phyloP scores from a whole-genome alignment of 306 rosid species.

The Cucurbita argyrosperma region DNA sequence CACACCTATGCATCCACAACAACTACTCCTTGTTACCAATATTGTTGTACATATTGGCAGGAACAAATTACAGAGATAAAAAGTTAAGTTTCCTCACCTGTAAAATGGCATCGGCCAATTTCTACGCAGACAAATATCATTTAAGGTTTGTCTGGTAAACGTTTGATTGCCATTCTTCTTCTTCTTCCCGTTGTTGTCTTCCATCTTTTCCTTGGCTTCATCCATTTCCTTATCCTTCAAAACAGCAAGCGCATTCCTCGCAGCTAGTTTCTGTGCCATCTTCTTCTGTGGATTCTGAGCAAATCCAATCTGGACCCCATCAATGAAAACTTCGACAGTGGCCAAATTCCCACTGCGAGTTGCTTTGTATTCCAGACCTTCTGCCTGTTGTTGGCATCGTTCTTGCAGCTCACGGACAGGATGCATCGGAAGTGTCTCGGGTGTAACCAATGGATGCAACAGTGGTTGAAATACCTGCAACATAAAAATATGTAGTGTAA shows the following conservation, averaged over 20 bases:
- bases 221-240: constrained; percentile 70
- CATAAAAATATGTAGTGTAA: not conserved
- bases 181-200: constrained; percentile 51
- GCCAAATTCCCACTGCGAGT: constrained; percentile 83
- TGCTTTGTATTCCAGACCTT: constrained; percentile 91
- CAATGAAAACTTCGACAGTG: constrained; percentile 88
- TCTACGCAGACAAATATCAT: constrained; percentile 83
- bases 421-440: constrained; percentile 98
- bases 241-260: constrained; percentile 84
- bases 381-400: constrained; percentile 97
- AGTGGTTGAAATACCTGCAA: constrained; percentile 82
- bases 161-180: constrained; percentile 76
- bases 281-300: constrained; percentile 97
- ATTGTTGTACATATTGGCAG: not conserved
- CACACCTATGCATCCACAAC: constrained; percentile 44
- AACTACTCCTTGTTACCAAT: not conserved
- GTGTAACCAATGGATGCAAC: constrained; percentile 94
- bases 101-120: constrained; percentile 97
- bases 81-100: constrained; percentile 26
- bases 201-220: constrained; percentile 35
- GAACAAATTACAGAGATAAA: not conserved
- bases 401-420: constrained; percentile 99
- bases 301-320: constrained; percentile 68
- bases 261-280: constrained; percentile 99
- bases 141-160: constrained; percentile 83